phyloP scores from a whole-genome alignment of 164 flowering plant species.

The Aristolochia californica region DNA sequence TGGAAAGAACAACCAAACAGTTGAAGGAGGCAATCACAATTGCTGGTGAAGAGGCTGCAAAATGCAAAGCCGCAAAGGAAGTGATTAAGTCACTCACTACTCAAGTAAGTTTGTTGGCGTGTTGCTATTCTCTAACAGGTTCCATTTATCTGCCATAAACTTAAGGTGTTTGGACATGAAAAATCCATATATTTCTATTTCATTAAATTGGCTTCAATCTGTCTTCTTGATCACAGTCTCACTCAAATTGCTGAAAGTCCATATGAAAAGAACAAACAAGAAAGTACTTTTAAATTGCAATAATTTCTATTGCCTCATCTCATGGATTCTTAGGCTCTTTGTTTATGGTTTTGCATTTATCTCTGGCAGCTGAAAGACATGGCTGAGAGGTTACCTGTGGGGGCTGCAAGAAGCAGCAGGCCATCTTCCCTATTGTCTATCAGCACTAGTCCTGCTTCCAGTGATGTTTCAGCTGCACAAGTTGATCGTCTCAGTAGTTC shows the following conservation, averaged over 20 bases:
- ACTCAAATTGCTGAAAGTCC: no score
- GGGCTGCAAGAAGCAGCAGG: slow-evolving; percentile 52
- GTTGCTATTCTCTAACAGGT: no score
- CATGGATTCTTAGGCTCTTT: no score
- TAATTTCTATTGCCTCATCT: no score
- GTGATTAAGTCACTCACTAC: slow-evolving; percentile 95
- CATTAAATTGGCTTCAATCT: no score
- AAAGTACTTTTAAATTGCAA: no score
- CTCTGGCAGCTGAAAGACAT: slow-evolving; percentile 69
- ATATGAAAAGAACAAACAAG: no score
- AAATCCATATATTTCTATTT: no score
- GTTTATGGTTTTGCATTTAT: no score
- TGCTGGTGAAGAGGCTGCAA: slow-evolving; percentile 88
- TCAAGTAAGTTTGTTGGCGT: slow-evolving; percentile 46
- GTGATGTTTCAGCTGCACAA: slow-evolving; percentile 32
- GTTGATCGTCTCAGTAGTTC: slow-evolving; percentile 41
- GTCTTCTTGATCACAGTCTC: no score
- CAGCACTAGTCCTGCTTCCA: slow-evolving; percentile 32
- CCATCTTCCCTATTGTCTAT: slow-evolving; percentile 41
- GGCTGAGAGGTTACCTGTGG: slow-evolving; percentile 92
- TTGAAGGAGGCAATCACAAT: slow-evolving; percentile 75
- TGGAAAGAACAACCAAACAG: slow-evolving; percentile 82
- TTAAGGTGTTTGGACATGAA: no score
- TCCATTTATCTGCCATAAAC: no score
- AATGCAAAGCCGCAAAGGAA: slow-evolving; percentile 97